A percentile compares a stretch with the other conserved stretches of the same genome.
Conservation (phyloP, 2,329 filamentous ascomycete species). For the Paraphaeosphaeria minitans region DNA sequence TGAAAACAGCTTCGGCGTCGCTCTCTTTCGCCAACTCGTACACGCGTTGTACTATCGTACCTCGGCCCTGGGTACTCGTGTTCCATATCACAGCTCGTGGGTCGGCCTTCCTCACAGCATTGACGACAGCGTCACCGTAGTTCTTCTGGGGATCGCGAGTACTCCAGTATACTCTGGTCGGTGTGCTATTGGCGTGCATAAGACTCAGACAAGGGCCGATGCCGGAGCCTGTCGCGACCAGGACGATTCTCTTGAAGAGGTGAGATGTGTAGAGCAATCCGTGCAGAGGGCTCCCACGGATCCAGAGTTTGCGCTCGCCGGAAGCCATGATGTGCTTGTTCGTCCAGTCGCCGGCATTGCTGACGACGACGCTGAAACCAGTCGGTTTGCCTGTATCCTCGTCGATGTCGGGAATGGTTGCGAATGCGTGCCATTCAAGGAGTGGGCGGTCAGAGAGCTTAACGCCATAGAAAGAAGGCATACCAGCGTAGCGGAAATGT, state of each 20-base stretch:
- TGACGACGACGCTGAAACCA: conserved; percentile 3
- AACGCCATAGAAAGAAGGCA: conserved; percentile 5
- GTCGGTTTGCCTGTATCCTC: not conserved
- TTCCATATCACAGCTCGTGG: conserved; percentile 69
- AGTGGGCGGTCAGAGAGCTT: not conserved
- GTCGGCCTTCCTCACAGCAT: conserved; percentile 61
- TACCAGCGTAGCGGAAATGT: conserved; percentile 1
- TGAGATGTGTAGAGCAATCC: conserved; percentile 17
- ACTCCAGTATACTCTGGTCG: conserved; percentile 70
- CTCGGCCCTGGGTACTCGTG: conserved; percentile 62
- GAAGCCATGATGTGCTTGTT: not conserved
- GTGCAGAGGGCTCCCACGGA: conserved; percentile 2
- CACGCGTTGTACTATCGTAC: conserved; percentile 64
- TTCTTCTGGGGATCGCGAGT: conserved; percentile 64
- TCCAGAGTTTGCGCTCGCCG: conserved; percentile 2
- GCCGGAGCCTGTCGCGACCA: conserved; percentile 28
- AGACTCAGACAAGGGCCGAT: conserved; percentile 51
- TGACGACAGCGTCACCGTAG: conserved; percentile 63
- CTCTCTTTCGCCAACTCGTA: conserved; percentile 56
- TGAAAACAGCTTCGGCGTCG: conserved; percentile 68
- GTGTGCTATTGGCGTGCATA: conserved; percentile 56
- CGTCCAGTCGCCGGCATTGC: conserved; percentile 5
- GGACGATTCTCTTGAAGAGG: conserved; percentile 25
- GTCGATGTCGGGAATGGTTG: not conserved
- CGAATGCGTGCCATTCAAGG: conserved; percentile 7